Evolutionary conservation across 2,329 filamentous ascomycete species (phyloP).

Genomic region (Calonectria fujianensis): DNA sequence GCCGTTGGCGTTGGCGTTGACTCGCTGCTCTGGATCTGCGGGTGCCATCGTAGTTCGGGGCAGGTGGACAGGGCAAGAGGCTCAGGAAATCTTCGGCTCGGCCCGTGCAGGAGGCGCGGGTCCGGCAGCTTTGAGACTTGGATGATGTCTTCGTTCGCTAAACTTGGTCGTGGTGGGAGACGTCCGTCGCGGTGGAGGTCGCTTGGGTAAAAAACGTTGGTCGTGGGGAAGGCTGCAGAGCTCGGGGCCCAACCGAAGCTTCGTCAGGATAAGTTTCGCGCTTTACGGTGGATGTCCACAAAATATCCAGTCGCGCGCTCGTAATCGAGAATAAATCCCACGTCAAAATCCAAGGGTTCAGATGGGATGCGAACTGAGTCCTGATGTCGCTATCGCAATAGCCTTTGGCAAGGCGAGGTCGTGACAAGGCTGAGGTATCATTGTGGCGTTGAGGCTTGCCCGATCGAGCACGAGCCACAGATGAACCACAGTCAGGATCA

Average conservation of each 20-base stretch:
- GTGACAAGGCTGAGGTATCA: slow-evolving; percentile 20
- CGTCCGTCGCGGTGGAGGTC: background rate
- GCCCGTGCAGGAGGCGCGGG: too few relatives aligned
- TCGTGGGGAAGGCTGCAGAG: slow-evolving; percentile 22
- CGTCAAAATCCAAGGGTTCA: background rate
- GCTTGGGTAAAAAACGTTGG: slow-evolving; percentile 10
- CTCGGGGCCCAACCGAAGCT: background rate
- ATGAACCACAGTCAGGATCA: background rate
- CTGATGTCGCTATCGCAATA: background rate
- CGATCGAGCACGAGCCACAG: slow-evolving; percentile 15
- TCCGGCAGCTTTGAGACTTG: background rate
- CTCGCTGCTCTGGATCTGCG: slow-evolving; percentile 34
- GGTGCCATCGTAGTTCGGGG: slow-evolving; percentile 42
- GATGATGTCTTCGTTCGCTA: background rate
- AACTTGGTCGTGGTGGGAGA: background rate
- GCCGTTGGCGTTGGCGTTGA: slow-evolving; percentile 47
- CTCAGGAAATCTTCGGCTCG: background rate
- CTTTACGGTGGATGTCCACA: background rate
- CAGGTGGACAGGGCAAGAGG: background rate
- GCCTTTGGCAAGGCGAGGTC: background rate
- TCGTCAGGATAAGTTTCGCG: background rate
- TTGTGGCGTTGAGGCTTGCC: slow-evolving; percentile 10
- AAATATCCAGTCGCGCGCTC: background rate
- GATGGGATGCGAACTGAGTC: background rate
- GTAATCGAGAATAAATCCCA: background rate